Base-by-base conservation (phyloP, 129 eudicot species). In the Mikania micrantha region DNA sequence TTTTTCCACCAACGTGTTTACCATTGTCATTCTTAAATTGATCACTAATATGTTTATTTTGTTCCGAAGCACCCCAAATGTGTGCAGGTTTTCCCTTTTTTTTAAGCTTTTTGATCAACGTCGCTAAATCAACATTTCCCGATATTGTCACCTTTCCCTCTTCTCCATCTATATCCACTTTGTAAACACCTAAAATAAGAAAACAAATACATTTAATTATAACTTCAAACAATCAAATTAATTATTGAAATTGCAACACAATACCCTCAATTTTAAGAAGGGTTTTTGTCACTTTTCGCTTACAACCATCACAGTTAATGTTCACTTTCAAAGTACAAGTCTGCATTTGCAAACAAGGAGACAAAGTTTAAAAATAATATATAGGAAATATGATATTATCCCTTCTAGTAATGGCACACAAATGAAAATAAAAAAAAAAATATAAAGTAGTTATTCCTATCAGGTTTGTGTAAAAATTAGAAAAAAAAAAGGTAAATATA, bases 291-390 rank as follows among this genome's bases (percentile, higher is more conserved):
- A 89, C 96, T 79, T 85, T 86, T 5, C 74, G 77, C 79, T 86
- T 89, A 77, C 96, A 89, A 4, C 96, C 96, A 81, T 89, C 96
- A 79, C 96, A 85, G 76, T 89, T 90, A 66, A 89, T 89, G 72
- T 89, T 79, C 75, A 89, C 96, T 79, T 86, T 89, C 36, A 89
- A 86, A 21, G 81, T 84, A 85, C 94, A 83, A 74, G 94, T 89
- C 96, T 89, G 86, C 83, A 83, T 22, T 81, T 25, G 66, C 76
- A 78, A 71, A 70, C 69, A 78, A 53, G 52, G 53, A 32, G 61
- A 78, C 11, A 42, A 42, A 52, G 6, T 60, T 3, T 38, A n/a
- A n/a, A n/a, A n/a, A n/a, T n/a, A n/a, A n/a, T n/a, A n/a, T n/a
- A n/a, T n/a, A n/a, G n/a, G n/a, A n/a, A n/a, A n/a, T n/a, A n/a